Evolutionary conservation across 2,329 filamentous ascomycete species (phyloP), one percentile per base, ranked within the genome.

Genomic region (Domatiomyces catenatus): DNA sequence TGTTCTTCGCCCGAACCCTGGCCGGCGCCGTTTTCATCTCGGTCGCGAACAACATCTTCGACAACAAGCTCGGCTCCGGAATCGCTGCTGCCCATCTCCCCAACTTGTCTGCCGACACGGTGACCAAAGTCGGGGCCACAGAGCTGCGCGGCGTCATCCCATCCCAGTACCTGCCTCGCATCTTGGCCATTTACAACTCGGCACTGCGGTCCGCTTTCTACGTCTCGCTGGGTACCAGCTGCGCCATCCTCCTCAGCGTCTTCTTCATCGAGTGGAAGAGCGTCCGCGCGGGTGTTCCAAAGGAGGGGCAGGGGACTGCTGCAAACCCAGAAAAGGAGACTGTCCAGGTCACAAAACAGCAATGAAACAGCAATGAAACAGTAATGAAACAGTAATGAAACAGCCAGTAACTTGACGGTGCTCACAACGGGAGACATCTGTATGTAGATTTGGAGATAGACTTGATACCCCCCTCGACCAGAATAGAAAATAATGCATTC

Each of bases 141-240:
- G 55, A 54, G 46, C 68, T 89, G 19, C 73, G 75, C 52, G 61
- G 67, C 0, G 62, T 69, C 1, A 75, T 86, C 22, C 67, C 73
- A 0, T 56, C 64, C 0, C 58, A 76, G 52, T 75, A 71, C 52
- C 62, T 81, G 3, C 60, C 63, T 1, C 66, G 69, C 0, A 80
- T 88, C 7, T 67, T 80, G 1, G 55, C 68, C 0, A 81, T 80
- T 0, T 86, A 86, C 66, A 85, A 84, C 60, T 62, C 69, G 20
- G 71, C 80, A 0, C 63, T 86, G 39, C 71, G 72, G 1, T 66
- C 73, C 52, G 74, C 74, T 0, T 86, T 83, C 60, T 75, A 77
- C 54, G 75, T 84, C 7, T 74, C 71, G 1, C 67, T 81, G 6
- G 73, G 75, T 6, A 28, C 26, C 22, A 32, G 45, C 15, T 24